Base-by-base conservation (phyloP, 495 filamentous ascomycete genomes). In the Amorphotheca resinae region DNA sequence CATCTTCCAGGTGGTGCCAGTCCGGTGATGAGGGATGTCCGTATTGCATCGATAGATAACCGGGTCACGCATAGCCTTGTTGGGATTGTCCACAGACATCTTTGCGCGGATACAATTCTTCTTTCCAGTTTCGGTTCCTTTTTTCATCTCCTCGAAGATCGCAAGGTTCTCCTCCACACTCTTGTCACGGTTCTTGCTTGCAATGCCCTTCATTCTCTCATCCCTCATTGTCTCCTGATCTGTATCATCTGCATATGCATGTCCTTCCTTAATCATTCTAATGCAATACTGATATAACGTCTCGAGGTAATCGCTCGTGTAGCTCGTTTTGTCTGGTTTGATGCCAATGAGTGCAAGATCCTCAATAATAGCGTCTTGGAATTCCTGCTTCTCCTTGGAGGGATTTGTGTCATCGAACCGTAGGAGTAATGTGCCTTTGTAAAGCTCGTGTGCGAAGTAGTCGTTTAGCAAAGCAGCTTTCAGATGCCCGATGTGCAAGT, bases 371-470 rank as follows among this genome's bases (percentile, higher is more conserved):
- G 80, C 64, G 56, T 86, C 77, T 51, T 86, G 69, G 61, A 79
- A 88, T 60, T 87, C 83, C 53, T 82, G 70, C 62, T 84, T 84
- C 65, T 88, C 83, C 45, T 87, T 87, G 9, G 73, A 68, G 16
- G 83, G 83, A 55, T 88, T 88, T 39, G 84, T 87, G 45, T 88
- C 83, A 45, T 88, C 83, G 51, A 88, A 88, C 33, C 82, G 79
- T 36, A 84, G 69, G 22, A 87, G 67, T 45, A 89, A 63, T 16
- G 73, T 85, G 38, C 84, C 83, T 41, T 76, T 73, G 59, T 86
- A 86, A 51, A 80, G 76, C 7, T 52, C 49, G 50, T 89, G 80
- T 18, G 84, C 84, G 49, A 88, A 88, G 67, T 83, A 87, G 50
- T 88, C 82, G 63, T 88, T 89, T 25, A 89, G 68, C 36, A 87